These are phyloP conservation scores for Lipomyces orientalis DNA, from an alignment of 805 yeast genomes.

Conservation along the genomic window DNA sequence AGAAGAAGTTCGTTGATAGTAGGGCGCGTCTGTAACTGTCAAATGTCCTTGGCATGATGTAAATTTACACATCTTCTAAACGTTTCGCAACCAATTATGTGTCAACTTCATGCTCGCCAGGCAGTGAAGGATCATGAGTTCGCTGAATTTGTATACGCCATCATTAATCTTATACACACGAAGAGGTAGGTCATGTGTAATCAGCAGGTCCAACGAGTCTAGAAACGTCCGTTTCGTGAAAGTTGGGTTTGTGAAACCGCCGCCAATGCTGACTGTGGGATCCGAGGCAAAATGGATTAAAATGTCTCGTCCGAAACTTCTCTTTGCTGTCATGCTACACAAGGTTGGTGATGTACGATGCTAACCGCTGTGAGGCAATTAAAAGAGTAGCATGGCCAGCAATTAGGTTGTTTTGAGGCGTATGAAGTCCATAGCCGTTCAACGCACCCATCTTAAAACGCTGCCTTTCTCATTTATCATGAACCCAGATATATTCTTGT, in stretches of 20 bases:
- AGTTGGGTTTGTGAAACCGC: constrained; percentile 5
- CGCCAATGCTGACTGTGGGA: constrained; percentile 6
- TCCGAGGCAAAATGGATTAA: background rate
- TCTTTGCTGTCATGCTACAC: background rate
- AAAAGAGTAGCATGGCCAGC: too few relatives aligned
- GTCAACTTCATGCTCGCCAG: background rate
- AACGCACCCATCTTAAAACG: too few relatives aligned
- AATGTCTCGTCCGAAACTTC: background rate
- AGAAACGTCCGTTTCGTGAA: constrained; percentile 1
- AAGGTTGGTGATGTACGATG: background rate
- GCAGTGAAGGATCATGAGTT: background rate
- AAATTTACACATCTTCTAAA: background rate
- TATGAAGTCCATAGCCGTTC: too few relatives aligned
- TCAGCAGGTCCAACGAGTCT: constrained; percentile 3
- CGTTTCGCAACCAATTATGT: background rate
- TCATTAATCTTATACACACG: background rate
- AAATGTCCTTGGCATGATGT: background rate
- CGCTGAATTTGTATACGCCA: constrained; percentile 3
- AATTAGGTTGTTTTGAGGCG: too few relatives aligned
- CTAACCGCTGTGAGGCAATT: constrained; percentile 1
- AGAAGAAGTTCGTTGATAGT: constrained; percentile 3
- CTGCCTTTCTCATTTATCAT: too few relatives aligned
- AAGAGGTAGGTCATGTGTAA: constrained; percentile 1
- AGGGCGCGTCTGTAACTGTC: background rate
- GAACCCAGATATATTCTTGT: too few relatives aligned